Conservation (phyloP, 257 asterid genomes). For the Solanum medicagineum region DNA sequence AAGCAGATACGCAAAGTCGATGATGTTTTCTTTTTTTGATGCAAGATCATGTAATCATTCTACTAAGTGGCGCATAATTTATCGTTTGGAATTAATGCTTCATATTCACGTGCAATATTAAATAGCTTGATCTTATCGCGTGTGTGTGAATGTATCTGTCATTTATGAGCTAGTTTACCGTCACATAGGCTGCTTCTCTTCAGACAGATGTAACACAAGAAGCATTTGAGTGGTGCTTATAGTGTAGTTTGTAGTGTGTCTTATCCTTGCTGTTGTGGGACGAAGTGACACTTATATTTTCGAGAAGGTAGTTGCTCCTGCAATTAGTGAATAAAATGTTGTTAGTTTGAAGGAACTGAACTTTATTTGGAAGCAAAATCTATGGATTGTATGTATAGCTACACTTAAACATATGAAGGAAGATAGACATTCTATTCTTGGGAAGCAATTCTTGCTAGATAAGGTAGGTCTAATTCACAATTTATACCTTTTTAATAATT, state of each 20-base stretch:
- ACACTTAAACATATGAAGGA: not conserved
- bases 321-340: not conserved
- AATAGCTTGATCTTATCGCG: not conserved
- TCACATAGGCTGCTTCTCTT: not conserved
- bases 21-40: not conserved
- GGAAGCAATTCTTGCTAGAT: not conserved
- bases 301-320: not conserved
- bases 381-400: not conserved
- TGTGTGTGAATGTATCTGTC: not conserved
- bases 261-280: not conserved
- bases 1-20: not conserved
- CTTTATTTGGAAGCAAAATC: not conserved
- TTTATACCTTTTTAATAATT: not conserved
- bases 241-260: not conserved
- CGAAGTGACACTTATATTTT: not conserved
- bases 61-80: not conserved
- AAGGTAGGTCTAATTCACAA: not conserved
- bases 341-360: not conserved
- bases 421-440: not conserved
- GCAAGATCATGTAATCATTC: not conserved
- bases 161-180: not conserved
- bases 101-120: not conserved
- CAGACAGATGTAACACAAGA: not conserved
- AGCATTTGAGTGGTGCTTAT: not conserved
- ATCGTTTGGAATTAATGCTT: not conserved